These are phyloP conservation scores for Dothideomycetidae sp. DNA, from an alignment of 2,329 filamentous ascomycete species.

Conservation along the genomic window DNA sequence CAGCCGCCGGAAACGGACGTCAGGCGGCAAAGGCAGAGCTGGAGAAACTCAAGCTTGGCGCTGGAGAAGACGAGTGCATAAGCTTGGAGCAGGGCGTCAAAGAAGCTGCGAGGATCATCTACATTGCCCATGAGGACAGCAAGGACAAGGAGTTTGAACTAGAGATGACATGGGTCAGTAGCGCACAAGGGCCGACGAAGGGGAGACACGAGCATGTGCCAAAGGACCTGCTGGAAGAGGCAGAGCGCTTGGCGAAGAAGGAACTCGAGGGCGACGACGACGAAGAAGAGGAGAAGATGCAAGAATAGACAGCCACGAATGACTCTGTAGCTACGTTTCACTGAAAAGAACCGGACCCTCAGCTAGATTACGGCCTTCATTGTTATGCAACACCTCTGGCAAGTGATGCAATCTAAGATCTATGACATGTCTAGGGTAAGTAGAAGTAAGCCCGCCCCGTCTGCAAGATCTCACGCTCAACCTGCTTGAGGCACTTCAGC, in stretches of 20 bases:
- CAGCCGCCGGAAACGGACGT: slow-evolving; percentile 89
- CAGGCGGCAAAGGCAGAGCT: slow-evolving; percentile 96
- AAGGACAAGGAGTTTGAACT: slow-evolving; percentile 99
- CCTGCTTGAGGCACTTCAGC: slow-evolving; percentile 10
- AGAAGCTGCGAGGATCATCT: slow-evolving; percentile 93
- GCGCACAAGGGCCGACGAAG: slow-evolving; percentile 70
- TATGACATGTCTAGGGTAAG: no score
- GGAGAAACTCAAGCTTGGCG: slow-evolving; percentile 78
- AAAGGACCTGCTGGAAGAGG: slow-evolving; percentile 78
- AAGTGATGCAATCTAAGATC: no score
- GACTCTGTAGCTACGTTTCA: no score
- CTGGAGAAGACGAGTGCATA: slow-evolving; percentile 49
- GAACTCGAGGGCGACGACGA: slow-evolving; percentile 75
- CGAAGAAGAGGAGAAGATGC: slow-evolving; percentile 80
- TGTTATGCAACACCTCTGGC: no score
- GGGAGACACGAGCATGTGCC: slow-evolving; percentile 89
- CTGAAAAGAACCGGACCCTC: no score
- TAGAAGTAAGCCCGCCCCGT: no score
- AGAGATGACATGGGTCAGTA: slow-evolving; percentile 97
- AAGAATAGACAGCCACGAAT: slow-evolving; percentile 67
- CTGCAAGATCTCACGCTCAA: neutral
- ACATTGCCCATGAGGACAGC: slow-evolving; percentile 94
- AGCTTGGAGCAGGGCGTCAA: slow-evolving; percentile 80
- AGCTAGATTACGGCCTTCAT: no score
- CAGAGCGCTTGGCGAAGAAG: slow-evolving; percentile 83